Percentiles rank a stretch among this genome's conserved stretches.
Conservation (phyloP, 164 flowering plant species). For the Umbilicus rupestris region DNA sequence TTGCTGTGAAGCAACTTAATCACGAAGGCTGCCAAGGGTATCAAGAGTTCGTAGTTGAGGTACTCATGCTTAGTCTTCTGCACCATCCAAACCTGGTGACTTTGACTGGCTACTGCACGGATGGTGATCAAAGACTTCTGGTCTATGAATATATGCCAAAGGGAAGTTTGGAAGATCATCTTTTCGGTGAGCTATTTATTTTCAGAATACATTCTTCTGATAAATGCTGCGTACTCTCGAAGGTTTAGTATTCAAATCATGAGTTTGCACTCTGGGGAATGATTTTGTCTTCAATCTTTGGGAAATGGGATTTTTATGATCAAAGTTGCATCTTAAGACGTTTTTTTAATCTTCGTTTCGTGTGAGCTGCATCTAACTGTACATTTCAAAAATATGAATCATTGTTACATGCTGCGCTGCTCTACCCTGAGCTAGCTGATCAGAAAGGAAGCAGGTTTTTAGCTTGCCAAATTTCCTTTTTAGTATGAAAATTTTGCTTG, state of each 20-base stretch:
- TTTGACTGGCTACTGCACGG: slow-evolving; percentile 2
- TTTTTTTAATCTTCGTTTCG: too few species aligned
- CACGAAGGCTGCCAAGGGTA: slow-evolving; percentile 7
- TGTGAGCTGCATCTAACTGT: too few species aligned
- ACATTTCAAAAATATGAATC: too few species aligned
- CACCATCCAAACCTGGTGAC: slow-evolving; percentile 8
- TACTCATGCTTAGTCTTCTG: neutral
- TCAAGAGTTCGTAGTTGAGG: slow-evolving; percentile 6
- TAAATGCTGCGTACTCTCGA: neutral
- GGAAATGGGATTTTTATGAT: too few species aligned
- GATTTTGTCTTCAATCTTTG: neutral
- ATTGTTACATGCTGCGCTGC: too few species aligned
- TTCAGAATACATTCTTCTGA: neutral
- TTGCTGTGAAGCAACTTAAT: slow-evolving; percentile 11
- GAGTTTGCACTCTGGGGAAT: neutral
- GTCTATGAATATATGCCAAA: slow-evolving; percentile 9
- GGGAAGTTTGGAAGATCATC: slow-evolving; percentile 10
- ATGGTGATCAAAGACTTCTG: slow-evolving; percentile 9
- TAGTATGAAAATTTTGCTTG: too few species aligned
- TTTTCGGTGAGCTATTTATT: neutral
- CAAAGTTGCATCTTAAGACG: too few species aligned
- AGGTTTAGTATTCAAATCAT: neutral
- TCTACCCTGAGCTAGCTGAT: too few species aligned
- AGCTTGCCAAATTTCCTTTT: too few species aligned
- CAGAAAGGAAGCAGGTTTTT: too few species aligned